Evolutionary conservation across 2,329 filamentous ascomycete genomes (phyloP).

Genomic region (Teratosphaeria gauchensis): DNA sequence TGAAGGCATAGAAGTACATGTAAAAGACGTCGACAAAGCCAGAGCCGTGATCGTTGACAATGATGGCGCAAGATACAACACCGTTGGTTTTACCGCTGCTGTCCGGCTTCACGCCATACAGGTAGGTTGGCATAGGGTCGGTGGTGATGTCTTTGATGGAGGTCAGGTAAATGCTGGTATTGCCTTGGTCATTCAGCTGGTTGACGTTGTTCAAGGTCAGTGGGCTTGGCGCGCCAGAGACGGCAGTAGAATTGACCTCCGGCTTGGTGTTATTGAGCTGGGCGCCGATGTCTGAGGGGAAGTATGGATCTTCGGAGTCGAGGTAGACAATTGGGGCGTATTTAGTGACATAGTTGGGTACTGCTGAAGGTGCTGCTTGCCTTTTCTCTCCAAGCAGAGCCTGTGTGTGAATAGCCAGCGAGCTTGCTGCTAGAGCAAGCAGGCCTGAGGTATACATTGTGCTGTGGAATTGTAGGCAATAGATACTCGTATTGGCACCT

Average conservation of each 20-base stretch:
- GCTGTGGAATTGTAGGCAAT: background rate
- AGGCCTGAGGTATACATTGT: background rate
- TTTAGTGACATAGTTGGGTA: constrained; percentile 18
- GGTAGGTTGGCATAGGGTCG: constrained; percentile 29
- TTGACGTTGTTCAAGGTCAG: constrained; percentile 35
- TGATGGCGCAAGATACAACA: constrained; percentile 43
- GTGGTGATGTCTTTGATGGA: constrained; percentile 29
- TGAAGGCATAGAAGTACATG: constrained; percentile 53
- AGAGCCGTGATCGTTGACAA: constrained; percentile 48
- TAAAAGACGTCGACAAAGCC: constrained; percentile 51
- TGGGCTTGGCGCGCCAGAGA: constrained; percentile 26
- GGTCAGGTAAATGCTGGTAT: constrained; percentile 33
- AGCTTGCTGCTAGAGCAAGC: background rate
- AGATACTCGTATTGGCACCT: no score
- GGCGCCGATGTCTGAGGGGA: constrained; percentile 33
- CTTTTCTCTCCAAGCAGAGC: background rate
- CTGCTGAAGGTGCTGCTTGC: constrained; percentile 1
- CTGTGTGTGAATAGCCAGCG: background rate
- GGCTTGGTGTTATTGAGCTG: constrained; percentile 35
- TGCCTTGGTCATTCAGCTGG: constrained; percentile 29
- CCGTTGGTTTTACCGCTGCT: constrained; percentile 40
- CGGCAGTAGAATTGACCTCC: constrained; percentile 26
- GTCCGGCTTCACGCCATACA: constrained; percentile 46
- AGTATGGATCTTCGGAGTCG: constrained; percentile 33
- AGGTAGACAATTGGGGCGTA: constrained; percentile 38